Conservation (phyloP, 2,329 filamentous ascomycete genomes). For the Cryoendolithus antarcticus region DNA sequence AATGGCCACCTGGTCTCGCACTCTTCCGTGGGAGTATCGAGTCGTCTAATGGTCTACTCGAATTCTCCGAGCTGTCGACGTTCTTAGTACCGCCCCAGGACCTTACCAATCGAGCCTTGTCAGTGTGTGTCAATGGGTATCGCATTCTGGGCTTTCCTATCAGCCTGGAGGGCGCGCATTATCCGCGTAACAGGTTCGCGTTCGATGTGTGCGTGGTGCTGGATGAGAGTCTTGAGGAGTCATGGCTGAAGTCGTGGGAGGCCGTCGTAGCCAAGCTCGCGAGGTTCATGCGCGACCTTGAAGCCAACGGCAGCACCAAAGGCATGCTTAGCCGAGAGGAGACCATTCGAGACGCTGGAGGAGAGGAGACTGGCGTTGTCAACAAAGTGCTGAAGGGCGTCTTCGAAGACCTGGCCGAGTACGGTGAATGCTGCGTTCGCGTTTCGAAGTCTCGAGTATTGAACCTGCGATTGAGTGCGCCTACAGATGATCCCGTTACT, state of each 20-base stretch:
- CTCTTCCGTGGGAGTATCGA: too few relatives aligned
- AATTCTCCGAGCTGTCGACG: constrained; percentile 70
- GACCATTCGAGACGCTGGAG: constrained; percentile 16
- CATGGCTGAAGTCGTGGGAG: constrained; percentile 46
- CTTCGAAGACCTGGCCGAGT: constrained; percentile 89
- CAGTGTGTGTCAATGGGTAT: constrained; percentile 62
- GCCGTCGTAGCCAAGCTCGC: constrained; percentile 78
- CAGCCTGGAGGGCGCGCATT: constrained; percentile 63
- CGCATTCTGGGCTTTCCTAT: constrained; percentile 80
- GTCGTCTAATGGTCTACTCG: constrained; percentile 6
- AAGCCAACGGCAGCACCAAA: constrained; percentile 25
- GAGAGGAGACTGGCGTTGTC: constrained; percentile 18
- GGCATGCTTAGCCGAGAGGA: constrained; percentile 56
- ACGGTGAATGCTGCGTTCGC: constrained; percentile 61
- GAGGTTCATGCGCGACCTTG: constrained; percentile 72
- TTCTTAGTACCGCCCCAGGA: constrained; percentile 92
- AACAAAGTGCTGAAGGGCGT: constrained; percentile 71
- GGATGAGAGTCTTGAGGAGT: constrained; percentile 32
- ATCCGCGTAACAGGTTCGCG: constrained; percentile 82
- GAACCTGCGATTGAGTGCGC: constrained; percentile 14
- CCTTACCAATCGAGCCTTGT: constrained; percentile 84
- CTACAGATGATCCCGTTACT: constrained; percentile 14
- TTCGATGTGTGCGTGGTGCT: constrained; percentile 93
- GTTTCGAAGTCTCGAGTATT: constrained; percentile 15
- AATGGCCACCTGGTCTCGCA: constrained; percentile 5